phyloP scores from a whole-genome alignment of 2,329 filamentous ascomycete genomes.

The Xylariaceae sp. region DNA sequence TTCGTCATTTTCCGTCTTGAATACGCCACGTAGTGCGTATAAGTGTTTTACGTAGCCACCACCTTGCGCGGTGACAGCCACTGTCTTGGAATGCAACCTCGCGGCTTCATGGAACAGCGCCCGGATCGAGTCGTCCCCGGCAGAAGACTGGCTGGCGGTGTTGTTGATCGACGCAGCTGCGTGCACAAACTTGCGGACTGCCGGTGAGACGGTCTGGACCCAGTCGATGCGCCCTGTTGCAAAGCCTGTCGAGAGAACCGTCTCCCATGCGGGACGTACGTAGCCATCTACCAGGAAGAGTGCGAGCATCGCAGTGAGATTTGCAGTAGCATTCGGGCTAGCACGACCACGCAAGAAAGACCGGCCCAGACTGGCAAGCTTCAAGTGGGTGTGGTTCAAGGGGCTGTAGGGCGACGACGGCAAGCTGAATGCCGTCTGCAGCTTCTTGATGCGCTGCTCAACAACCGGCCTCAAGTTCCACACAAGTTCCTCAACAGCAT shows the following conservation, averaged over 20 bases:
- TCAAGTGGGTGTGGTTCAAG: slow-evolving; percentile 11
- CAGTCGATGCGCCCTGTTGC: slow-evolving; percentile 17
- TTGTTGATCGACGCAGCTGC: background rate
- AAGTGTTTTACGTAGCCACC: slow-evolving; percentile 11
- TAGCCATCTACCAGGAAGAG: slow-evolving; percentile 12
- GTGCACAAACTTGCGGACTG: slow-evolving; percentile 11
- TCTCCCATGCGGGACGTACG: slow-evolving; percentile 19
- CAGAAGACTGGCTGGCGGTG: background rate
- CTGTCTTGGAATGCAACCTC: background rate
- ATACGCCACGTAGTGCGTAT: slow-evolving; percentile 12
- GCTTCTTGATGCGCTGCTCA: slow-evolving; percentile 4
- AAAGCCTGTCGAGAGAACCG: slow-evolving; percentile 8
- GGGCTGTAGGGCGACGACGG: background rate
- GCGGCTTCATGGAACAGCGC: slow-evolving; percentile 6
- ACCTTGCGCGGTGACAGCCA: slow-evolving; percentile 6
- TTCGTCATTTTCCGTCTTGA: background rate
- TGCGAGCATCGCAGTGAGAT: slow-evolving; percentile 12
- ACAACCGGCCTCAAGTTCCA: slow-evolving; percentile 1
- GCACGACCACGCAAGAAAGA: slow-evolving; percentile 6
- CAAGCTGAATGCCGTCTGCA: background rate
- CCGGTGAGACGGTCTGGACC: slow-evolving; percentile 16
- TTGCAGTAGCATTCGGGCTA: slow-evolving; percentile 15
- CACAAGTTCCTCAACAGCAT: background rate
- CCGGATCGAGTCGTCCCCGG: background rate
- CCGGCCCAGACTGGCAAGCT: slow-evolving; percentile 4